Percentiles rank a stretch among this genome's conserved stretches.
phyloP scores from a whole-genome alignment of 768 basidiomycete species.

The Clitopilus passeckerianus region DNA sequence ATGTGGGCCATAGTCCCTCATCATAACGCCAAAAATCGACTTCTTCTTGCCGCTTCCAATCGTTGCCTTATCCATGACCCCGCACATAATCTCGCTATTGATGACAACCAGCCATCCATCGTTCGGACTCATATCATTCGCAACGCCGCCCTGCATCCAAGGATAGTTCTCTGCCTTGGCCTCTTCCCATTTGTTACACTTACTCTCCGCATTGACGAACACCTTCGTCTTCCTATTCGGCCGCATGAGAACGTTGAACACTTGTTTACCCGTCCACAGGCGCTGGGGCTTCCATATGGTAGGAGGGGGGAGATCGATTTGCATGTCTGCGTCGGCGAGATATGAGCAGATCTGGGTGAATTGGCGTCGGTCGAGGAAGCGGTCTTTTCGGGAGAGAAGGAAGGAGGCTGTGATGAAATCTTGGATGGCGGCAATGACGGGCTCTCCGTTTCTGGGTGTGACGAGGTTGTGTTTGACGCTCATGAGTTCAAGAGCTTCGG shows the following conservation, averaged over 20 bases:
- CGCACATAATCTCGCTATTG: conserved; percentile 99
- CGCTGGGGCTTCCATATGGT: conserved; percentile 89
- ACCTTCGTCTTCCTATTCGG: conserved; percentile 83
- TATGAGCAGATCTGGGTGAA: conserved; percentile 98
- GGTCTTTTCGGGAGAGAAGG: conserved; percentile 88
- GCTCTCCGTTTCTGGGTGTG: conserved; percentile 96
- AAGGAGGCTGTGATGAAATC: conserved; percentile 99
- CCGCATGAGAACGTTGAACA: conserved; percentile 96
- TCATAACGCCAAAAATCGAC: conserved; percentile 96
- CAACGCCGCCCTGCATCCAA: conserved; percentile 47
- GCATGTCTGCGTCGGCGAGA: conserved; percentile 83
- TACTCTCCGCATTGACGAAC: conserved; percentile 91
- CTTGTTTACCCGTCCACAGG: conserved; percentile 97
- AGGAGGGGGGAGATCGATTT: conserved; percentile 95
- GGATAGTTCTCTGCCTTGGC: conserved; percentile 61
- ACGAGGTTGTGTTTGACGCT: conserved; percentile 95
- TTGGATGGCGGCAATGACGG: conserved; percentile 98
- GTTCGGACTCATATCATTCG: conserved; percentile 88
- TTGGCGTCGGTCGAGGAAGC: conserved; percentile 88
- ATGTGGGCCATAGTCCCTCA: conserved; percentile 93
- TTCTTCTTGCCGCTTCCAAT: conserved; percentile 99
- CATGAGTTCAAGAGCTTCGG: conserved; percentile 97
- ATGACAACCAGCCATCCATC: conserved; percentile 97
- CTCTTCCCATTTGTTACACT: conserved; percentile 88
- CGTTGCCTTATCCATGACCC: conserved; percentile 97